Base-by-base conservation (phyloP, 1,284 basidiomycete species). In the Schizophyllum commune region DNA sequence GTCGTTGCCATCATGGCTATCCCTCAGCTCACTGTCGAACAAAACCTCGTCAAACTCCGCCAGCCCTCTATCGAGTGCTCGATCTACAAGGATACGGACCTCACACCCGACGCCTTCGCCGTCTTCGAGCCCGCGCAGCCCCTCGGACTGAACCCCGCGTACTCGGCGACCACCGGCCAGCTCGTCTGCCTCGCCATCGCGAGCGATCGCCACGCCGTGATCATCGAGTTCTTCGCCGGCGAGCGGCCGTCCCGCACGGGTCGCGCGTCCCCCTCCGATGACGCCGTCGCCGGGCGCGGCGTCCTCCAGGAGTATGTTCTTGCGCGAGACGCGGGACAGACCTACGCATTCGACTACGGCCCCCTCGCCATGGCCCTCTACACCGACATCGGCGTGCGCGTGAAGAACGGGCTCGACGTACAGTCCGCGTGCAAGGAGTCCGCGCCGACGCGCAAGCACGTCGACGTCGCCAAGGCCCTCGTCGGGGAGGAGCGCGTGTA, bases 331-430 rank as follows among this genome's bases (percentile, higher is more conserved):
- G 65, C 62, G n/a, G 71, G 71, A 21, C 65, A 69, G 21, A 65
- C 74, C 56, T 71, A 70, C 60, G 78, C 75, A 0, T 82, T 83
- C 63, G 74, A 80, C 64, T 66, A 80, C 53, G 74, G 65, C 0
- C 72, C 72, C 0, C 66, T 82, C 9, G 73, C 75, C 0, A 68
- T 79, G 52, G 71, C 74, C 0, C 71, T 83, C 4, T 77, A 73
- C 62, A 64, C 61, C 21, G 75, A 80, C 39, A 68, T 71, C 51
- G 61, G 67, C 5, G 62, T 82, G 9, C 73, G 72, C 32, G 62
- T 83, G 55, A 65, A 67, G 19, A 73, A 77, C 54, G 81, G 72
- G 8, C 71, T 89, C 55, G 85, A 89, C 65, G 73, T 90, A 20
- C 85, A 88, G 66, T 81, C 80, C 0, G 78, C 73, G 0, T 55